Evolutionary conservation across 2,329 filamentous ascomycete species (phyloP), one percentile per base, ranked within the genome.

Genomic region (Gnomoniopsis smithogilvyi): DNA sequence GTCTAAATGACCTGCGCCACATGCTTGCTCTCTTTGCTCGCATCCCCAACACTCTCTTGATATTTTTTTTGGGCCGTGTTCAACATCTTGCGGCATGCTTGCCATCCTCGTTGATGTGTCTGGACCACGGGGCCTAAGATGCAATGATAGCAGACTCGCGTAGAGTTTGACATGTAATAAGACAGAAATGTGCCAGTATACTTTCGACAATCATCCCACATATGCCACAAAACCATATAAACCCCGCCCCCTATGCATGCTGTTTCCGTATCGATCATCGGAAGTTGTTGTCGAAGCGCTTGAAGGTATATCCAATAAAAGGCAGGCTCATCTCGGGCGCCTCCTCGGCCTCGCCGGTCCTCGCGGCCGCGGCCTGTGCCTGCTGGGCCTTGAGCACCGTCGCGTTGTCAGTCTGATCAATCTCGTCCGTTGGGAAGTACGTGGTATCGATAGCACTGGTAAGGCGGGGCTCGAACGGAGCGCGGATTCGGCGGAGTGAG

Each of bases 351-450:
- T 74, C 53, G 6, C 58, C 58, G 2, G 45, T 74, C 58, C 60
- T 61, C n/a, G 54, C 53, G 66, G 67, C 59, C 43, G 70, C 71
- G 17, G 65, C 78, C 66, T 82, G 87, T 64, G 89, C 83, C 52
- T 91, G 91, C 74, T 96, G 91, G 21, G 91, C 91, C 72, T 92
- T 90, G 69, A 96, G 84, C 65, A 91, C 83, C 24, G 92, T 95
- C 58, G 90, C 92, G 64, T 92, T 96, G 73, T 97, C 93, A 57
- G 92, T 94, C 79, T 98, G 94, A 68, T 96, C 92, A 70, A 99
- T 97, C 75, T 99, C 95, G 71, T 99, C 95, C 54, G 92, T 97
- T 11, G 95, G 95, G 86, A 99, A 99, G 80, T 99, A 98, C 50
- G 93, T 94, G 21, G 95, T 96, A 72, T 99, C 95, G 68, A 96